These are phyloP conservation scores for Penstemon barbatus DNA, from an alignment of 257 asterid species.

Conservation along the genomic window DNA sequence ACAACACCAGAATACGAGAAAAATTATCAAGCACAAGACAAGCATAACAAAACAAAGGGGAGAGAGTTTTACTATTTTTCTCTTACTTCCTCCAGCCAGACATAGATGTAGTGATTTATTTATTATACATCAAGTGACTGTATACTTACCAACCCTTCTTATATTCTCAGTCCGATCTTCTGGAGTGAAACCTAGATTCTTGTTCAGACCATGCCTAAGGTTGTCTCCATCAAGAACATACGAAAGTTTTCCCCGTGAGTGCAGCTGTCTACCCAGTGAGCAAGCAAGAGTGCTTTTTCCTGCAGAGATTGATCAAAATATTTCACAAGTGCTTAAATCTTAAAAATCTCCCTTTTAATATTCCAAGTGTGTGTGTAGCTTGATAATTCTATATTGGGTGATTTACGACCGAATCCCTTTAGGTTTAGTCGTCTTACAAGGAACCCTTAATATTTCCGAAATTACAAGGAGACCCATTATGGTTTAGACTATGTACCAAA, in stretches of 20 bases:
- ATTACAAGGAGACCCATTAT: too few relatives aligned
- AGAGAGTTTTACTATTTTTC: slow-evolving; percentile 1
- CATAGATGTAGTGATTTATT: neutral
- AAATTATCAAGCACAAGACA: neutral
- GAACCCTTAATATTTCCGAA: too few relatives aligned
- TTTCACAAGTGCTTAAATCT: neutral
- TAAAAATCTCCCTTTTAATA: neutral
- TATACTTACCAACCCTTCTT: slow-evolving; percentile 81
- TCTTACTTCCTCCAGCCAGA: neutral
- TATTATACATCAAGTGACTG: slow-evolving; percentile 13
- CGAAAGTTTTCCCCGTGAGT: slow-evolving; percentile 81
- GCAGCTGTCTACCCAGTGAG: slow-evolving; percentile 83
- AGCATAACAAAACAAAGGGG: slow-evolving; percentile 3
- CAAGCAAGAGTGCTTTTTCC: slow-evolving; percentile 95
- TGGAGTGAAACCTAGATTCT: slow-evolving; percentile 82
- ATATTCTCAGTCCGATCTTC: slow-evolving; percentile 91
- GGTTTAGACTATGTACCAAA: too few relatives aligned
- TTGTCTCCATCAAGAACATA: slow-evolving; percentile 96
- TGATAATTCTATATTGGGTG: neutral
- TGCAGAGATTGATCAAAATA: slow-evolving; percentile 34
- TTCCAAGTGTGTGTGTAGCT: neutral
- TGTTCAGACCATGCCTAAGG: slow-evolving; percentile 92
- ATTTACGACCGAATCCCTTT: too few relatives aligned
- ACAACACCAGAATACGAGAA: neutral
- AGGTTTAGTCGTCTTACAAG: too few relatives aligned